Conservation (phyloP, 2,329 filamentous ascomycete species). For the Phialophora chinensis region DNA sequence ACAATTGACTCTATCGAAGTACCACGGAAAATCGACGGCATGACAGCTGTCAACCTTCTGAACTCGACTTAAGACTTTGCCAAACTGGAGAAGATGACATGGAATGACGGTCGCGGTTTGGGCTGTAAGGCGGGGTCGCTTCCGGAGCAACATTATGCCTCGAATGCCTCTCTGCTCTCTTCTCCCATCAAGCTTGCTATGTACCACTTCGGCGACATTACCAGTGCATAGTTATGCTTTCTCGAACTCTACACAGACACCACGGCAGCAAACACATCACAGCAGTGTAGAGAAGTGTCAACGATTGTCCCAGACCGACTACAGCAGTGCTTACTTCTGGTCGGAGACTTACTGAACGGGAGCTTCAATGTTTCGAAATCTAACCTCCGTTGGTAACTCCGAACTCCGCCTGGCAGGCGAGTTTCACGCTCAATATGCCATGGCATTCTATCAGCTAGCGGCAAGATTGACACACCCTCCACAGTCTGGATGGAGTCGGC, state of each 20-base stretch:
- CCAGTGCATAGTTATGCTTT: neutral
- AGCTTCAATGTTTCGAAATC: neutral
- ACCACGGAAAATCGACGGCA: neutral
- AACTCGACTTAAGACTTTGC: neutral
- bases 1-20: too few relatives aligned
- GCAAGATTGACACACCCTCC: neutral
- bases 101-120: neutral
- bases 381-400: neutral
- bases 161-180: neutral
- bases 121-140: neutral
- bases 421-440: neutral
- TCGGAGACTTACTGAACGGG: neutral
- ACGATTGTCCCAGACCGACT: neutral
- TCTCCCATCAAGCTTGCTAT: neutral
- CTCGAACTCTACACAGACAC: neutral
- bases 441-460: neutral
- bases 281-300: neutral
- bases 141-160: neutral
- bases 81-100: neutral
- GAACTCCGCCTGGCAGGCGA: neutral
- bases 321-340: neutral
- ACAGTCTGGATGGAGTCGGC: neutral
- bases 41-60: neutral
- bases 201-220: neutral
- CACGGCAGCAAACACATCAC: too few relatives aligned